phyloP scores from a whole-genome alignment of 371 early-diverging fungal genomes.

The Mucor sp. region DNA sequence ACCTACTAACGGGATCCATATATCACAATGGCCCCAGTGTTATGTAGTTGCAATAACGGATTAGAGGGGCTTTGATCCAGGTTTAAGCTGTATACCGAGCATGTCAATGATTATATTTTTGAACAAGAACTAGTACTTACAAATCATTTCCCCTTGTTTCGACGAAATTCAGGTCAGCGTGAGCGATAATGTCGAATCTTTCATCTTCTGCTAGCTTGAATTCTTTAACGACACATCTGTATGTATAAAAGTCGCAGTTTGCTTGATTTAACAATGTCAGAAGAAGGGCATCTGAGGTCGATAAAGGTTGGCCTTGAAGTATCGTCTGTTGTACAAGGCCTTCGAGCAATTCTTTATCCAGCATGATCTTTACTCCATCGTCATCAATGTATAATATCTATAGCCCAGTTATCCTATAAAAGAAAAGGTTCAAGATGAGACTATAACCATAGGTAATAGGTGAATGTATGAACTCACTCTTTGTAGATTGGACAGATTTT shows the following conservation, averaged over 20 bases:
- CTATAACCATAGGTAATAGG: conserved; percentile 12
- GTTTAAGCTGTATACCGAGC: no score
- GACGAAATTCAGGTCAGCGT: conserved; percentile 15
- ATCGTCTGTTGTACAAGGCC: conserved; percentile 9
- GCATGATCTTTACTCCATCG: conserved; percentile 13
- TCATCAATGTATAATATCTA: conserved; percentile 15
- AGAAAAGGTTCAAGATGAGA: conserved; percentile 18
- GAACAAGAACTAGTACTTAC: conserved; percentile 13
- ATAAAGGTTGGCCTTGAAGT: conserved; percentile 10
- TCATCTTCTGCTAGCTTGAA: conserved; percentile 15
- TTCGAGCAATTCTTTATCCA: conserved; percentile 9
- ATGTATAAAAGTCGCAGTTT: conserved; percentile 13
- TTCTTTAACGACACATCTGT: conserved; percentile 15
- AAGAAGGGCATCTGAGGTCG: conserved; percentile 12
- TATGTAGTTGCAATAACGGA: no score
- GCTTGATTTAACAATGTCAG: conserved; percentile 10
- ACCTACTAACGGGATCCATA: no score
- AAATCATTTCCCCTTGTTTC: conserved; percentile 14
- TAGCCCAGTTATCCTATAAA: conserved; percentile 17
- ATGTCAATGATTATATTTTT: no score
- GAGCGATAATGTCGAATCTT: conserved; percentile 9
- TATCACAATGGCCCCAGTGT: no score
- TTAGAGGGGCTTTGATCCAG: no score
- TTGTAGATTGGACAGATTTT: conserved; percentile 11
- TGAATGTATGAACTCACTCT: conserved; percentile 8